These are phyloP conservation scores for Cryptococcus maquisensis DNA, from an alignment of 1,284 basidiomycete species.

Conservation along the genomic window DNA sequence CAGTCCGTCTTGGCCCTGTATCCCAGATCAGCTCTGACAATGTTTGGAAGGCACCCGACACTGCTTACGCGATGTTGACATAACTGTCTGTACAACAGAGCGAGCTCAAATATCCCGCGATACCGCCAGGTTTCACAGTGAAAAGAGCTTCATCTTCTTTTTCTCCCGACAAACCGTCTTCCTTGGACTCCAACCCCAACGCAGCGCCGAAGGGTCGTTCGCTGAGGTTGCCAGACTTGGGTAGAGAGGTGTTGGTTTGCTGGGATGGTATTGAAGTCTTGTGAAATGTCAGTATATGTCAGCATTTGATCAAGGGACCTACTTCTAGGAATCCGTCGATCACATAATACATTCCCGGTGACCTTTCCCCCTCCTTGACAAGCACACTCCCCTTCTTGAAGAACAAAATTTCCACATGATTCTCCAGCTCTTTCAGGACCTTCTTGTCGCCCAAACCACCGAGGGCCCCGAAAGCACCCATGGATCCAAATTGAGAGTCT, in stretches of 20 bases:
- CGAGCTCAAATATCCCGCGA: conserved; percentile 96
- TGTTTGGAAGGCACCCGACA: not conserved
- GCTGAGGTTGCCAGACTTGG: conserved; percentile 14
- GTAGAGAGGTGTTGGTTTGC: conserved; percentile 13
- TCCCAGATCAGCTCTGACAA: not conserved
- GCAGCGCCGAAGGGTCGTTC: conserved; percentile 36
- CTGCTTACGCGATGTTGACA: conserved; percentile 67
- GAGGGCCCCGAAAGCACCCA: not conserved
- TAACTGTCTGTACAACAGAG: conserved; percentile 88
- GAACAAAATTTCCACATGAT: conserved; percentile 92
- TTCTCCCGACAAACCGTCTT: not conserved
- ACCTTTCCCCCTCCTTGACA: conserved; percentile 79
- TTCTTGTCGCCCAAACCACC: conserved; percentile 21
- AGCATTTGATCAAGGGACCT: conserved; percentile 7
- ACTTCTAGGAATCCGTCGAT: conserved; percentile 98
- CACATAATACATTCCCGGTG: conserved; percentile 85
- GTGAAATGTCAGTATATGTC: not conserved
- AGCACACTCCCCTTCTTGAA: conserved; percentile 82
- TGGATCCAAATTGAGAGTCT: conserved; percentile 43
- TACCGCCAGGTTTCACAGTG: conserved; percentile 94
- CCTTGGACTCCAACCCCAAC: conserved; percentile 24
- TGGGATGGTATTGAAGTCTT: conserved; percentile 19
- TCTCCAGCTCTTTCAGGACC: conserved; percentile 67
- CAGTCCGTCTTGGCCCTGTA: conserved; percentile 89
- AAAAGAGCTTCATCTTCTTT: conserved; percentile 62